Percentiles rank a stretch among this genome's conserved stretches.
These are phyloP conservation scores for Apiospora marii DNA, from an alignment of 2,329 filamentous ascomycete genomes.

Conservation along the genomic window DNA sequence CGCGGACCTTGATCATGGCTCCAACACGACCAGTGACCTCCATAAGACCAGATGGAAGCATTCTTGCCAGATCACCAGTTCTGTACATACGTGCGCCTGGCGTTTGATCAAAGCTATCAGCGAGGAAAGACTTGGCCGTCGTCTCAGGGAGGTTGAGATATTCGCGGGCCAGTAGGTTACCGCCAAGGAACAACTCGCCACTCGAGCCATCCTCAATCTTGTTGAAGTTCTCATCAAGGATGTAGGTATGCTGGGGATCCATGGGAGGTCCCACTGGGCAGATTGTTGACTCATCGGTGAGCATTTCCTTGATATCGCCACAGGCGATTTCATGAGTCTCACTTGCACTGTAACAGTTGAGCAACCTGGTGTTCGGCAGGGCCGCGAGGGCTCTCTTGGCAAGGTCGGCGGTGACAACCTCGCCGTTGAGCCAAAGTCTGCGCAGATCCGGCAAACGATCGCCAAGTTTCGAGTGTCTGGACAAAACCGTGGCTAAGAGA, in stretches of 20 bases:
- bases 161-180: slow-evolving; percentile 75
- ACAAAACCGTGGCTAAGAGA: slow-evolving; percentile 75
- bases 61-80: slow-evolving; percentile 74
- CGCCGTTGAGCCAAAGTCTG: slow-evolving; percentile 82
- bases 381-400: slow-evolving; percentile 72
- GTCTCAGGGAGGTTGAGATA: slow-evolving; percentile 84
- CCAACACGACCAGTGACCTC: slow-evolving; percentile 81
- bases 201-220: slow-evolving; percentile 67
- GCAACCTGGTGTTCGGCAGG: slow-evolving; percentile 72
- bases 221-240: slow-evolving; percentile 74
- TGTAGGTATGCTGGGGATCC: slow-evolving; percentile 73
- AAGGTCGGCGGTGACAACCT: slow-evolving; percentile 82
- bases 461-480: slow-evolving; percentile 72
- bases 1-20: slow-evolving; percentile 82
- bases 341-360: slow-evolving; percentile 85
- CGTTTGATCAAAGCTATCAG: slow-evolving; percentile 68
- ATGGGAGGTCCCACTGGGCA: slow-evolving; percentile 78
- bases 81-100: slow-evolving; percentile 75
- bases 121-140: slow-evolving; percentile 75
- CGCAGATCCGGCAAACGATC: slow-evolving; percentile 69
- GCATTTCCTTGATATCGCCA: slow-evolving; percentile 74
- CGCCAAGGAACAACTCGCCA: slow-evolving; percentile 80
- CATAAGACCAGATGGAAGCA: slow-evolving; percentile 72
- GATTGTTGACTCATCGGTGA: slow-evolving; percentile 68
- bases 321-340: slow-evolving; percentile 84